These are phyloP conservation scores for Bretschneidera sinensis DNA, from an alignment of 345 rosid species.

Conservation along the genomic window DNA sequence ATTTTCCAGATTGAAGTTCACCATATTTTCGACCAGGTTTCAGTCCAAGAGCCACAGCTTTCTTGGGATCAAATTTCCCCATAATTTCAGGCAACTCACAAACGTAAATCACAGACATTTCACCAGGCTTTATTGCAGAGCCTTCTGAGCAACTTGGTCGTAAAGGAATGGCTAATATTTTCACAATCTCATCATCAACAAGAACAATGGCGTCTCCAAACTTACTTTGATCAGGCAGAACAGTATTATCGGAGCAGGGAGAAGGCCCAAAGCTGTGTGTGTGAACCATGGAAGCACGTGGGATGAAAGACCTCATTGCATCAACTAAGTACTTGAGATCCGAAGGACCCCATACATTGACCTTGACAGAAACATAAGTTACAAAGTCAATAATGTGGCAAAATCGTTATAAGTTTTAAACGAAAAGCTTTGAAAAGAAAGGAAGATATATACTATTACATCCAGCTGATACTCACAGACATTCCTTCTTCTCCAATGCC, in stretches of 20 bases:
- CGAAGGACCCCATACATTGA: slow-evolving; percentile 96
- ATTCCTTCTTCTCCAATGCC: slow-evolving; percentile 91
- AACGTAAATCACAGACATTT: slow-evolving; percentile 75
- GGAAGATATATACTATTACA: slow-evolving; percentile 11
- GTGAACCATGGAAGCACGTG: slow-evolving; percentile 96
- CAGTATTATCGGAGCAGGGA: slow-evolving; percentile 32
- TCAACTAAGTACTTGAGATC: slow-evolving; percentile 79
- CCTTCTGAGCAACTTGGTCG: slow-evolving; percentile 34
- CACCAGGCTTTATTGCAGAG: slow-evolving; percentile 51
- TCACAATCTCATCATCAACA: slow-evolving; percentile 71
- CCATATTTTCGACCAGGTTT: slow-evolving; percentile 79
- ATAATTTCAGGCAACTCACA: slow-evolving; percentile 82
- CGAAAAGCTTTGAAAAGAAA: slow-evolving; percentile 3
- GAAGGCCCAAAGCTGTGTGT: slow-evolving; percentile 70
- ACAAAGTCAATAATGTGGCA: slow-evolving; percentile 4
- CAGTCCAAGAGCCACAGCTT: slow-evolving; percentile 78
- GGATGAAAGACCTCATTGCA: slow-evolving; percentile 93
- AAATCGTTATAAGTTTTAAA: not conserved
- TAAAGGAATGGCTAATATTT: slow-evolving; percentile 72
- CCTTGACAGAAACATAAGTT: slow-evolving; percentile 37
- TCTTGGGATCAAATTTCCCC: slow-evolving; percentile 79
- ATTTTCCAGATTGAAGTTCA: slow-evolving; percentile 71
- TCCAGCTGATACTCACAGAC: slow-evolving; percentile 54
- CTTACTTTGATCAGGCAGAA: slow-evolving; percentile 30
- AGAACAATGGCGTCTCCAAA: slow-evolving; percentile 50